Percentiles rank a stretch among this genome's conserved stretches.
Evolutionary conservation across 371 early-diverging fungal genomes (phyloP).

Genomic region (Mortierella sp.): DNA sequence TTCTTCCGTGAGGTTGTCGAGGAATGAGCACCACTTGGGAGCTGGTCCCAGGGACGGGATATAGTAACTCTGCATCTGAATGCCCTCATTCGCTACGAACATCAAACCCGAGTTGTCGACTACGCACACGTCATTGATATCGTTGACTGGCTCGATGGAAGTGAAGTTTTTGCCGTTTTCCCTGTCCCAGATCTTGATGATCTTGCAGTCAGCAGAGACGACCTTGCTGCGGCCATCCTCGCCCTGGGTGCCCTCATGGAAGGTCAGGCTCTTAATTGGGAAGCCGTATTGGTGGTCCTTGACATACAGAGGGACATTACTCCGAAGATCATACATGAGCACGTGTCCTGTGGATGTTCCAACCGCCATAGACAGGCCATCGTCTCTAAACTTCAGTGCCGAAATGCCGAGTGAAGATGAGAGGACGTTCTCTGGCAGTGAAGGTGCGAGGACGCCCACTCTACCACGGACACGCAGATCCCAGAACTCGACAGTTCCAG

Average conservation of each 20-base stretch:
- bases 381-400: conserved; percentile 82
- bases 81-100: conserved; percentile 95
- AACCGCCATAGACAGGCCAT: conserved; percentile 91
- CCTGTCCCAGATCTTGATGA: conserved; percentile 94
- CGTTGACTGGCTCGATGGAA: conserved; percentile 89
- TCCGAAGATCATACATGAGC: conserved; percentile 94
- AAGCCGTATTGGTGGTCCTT: conserved; percentile 98
- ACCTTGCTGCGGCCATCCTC: conserved; percentile 75
- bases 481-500: conserved; percentile 95
- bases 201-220: conserved; percentile 90
- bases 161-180: conserved; percentile 86
- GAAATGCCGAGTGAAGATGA: conserved; percentile 72
- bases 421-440: conserved; percentile 61
- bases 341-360: conserved; percentile 95
- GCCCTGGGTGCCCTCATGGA: conserved; percentile 77
- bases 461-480: conserved; percentile 86
- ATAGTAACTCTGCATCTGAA: conserved; percentile 94
- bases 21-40: conserved; percentile 96
- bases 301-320: conserved; percentile 81
- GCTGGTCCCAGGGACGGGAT: conserved; percentile 95
- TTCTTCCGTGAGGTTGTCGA: conserved; percentile 98
- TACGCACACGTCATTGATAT: conserved; percentile 94
- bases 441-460: conserved; percentile 75
- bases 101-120: conserved; percentile 91
- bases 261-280: conserved; percentile 91